These are phyloP conservation scores for Drechslerella coelobrocha DNA, from an alignment of 2,329 filamentous ascomycete species.

Conservation along the genomic window DNA sequence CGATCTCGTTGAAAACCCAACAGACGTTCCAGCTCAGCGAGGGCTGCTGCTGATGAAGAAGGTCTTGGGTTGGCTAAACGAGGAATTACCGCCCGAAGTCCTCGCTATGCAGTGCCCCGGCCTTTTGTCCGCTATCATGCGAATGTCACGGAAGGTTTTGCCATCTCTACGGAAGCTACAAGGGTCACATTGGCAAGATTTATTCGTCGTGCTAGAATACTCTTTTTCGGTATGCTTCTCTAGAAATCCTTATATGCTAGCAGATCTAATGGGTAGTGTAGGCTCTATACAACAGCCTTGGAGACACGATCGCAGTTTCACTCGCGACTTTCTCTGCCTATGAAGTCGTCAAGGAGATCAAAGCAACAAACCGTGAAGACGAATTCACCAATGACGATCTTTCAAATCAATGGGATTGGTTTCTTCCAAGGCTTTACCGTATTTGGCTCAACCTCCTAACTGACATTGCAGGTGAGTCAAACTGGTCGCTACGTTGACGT, in stretches of 20 bases:
- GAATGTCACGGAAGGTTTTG: slow-evolving; percentile 62
- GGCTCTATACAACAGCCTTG: slow-evolving; percentile 41
- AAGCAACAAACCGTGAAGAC: slow-evolving; percentile 42
- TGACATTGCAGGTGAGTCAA: slow-evolving; percentile 58
- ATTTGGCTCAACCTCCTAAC: slow-evolving; percentile 59
- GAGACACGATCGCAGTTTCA: slow-evolving; percentile 30
- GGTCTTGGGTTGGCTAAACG: slow-evolving; percentile 53
- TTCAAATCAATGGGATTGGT: slow-evolving; percentile 47
- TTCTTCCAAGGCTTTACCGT: slow-evolving; percentile 38
- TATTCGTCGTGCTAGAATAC: slow-evolving; percentile 64
- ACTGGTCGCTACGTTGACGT: slow-evolving; percentile 14
- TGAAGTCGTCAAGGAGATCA: slow-evolving; percentile 37
- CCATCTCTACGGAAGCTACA: slow-evolving; percentile 82
- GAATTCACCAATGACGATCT: slow-evolving; percentile 42
- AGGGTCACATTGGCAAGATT: slow-evolving; percentile 78
- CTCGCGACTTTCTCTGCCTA: slow-evolving; percentile 43
- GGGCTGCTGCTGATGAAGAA: slow-evolving; percentile 52
- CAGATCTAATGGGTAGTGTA: slow-evolving; percentile 2
- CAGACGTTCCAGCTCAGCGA: slow-evolving; percentile 51
- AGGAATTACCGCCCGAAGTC: slow-evolving; percentile 49
- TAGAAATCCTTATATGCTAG: not conserved
- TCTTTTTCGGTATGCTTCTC: slow-evolving; percentile 59
- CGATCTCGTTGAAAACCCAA: slow-evolving; percentile 51
- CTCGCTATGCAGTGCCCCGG: slow-evolving; percentile 54
- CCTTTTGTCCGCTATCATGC: slow-evolving; percentile 55